Percentiles rank a stretch among this genome's conserved stretches.
phyloP scores from a whole-genome alignment of 2,329 filamentous ascomycete genomes.

The Diaporthe vexans region DNA sequence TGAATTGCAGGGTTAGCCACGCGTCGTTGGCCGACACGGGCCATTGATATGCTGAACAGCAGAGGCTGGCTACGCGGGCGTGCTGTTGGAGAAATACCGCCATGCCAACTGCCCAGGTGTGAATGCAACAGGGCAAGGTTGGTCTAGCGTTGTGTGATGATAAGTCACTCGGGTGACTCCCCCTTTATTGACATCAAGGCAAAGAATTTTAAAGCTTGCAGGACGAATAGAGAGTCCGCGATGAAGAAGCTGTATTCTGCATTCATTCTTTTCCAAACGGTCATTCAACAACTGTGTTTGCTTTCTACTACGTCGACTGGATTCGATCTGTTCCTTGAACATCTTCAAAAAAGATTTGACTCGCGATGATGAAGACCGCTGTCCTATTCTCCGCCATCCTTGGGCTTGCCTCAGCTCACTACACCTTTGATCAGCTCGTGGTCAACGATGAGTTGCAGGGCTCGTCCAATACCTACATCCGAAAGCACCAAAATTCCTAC shows the following conservation, averaged over 20 bases:
- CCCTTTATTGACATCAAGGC: too few species aligned
- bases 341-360: not conserved
- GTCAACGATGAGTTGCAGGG: slow-evolving; percentile 7
- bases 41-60: too few species aligned
- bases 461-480: slow-evolving; percentile 6
- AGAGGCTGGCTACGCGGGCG: too few species aligned
- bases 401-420: not conserved
- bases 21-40: not conserved
- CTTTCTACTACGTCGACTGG: not conserved
- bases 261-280: not conserved
- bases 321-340: not conserved
- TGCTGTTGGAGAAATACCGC: not conserved
- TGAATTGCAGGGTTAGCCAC: not conserved
- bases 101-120: not conserved
- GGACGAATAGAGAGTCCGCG: not conserved
- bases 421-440: slow-evolving; percentile 18
- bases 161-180: not conserved
- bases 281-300: not conserved
- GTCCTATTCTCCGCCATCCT: not conserved
- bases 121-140: not conserved
- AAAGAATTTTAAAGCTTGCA: not conserved
- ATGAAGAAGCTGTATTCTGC: not conserved
- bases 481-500: slow-evolving; percentile 13
- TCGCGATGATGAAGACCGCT: not conserved
- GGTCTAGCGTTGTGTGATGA: too few species aligned